Percentiles rank a stretch among this genome's conserved stretches.
Evolutionary conservation across 306 rosid genomes (phyloP).

Genomic region (Cicer judaicum): DNA sequence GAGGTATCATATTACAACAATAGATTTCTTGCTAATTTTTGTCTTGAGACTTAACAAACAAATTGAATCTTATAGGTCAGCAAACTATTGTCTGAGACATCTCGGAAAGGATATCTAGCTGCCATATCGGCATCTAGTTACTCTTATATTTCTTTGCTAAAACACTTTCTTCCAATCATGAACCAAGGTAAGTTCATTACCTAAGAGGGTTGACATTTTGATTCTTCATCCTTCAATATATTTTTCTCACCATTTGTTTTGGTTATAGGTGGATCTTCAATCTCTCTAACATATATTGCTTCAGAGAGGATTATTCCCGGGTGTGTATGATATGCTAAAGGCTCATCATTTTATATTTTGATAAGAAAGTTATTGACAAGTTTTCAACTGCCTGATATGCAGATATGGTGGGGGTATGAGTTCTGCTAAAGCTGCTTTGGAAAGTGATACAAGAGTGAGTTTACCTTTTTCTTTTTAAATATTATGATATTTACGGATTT

Average conservation of each 20-base stretch:
- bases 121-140: constrained; percentile 97
- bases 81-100: constrained; percentile 91
- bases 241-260: constrained; percentile 29
- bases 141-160: constrained; percentile 85
- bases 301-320: constrained; percentile 97
- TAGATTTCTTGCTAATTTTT: background rate
- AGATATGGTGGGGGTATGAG: constrained; percentile 99
- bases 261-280: constrained; percentile 80
- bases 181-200: constrained; percentile 67
- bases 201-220: background rate
- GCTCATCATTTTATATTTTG: constrained; percentile 1
- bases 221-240: constrained; percentile 4
- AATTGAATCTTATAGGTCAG: constrained; percentile 61
- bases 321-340: constrained; percentile 49
- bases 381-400: constrained; percentile 32
- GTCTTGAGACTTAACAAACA: constrained; percentile 25
- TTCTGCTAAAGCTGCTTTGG: constrained; percentile 98
- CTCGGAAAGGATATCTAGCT: constrained; percentile 95
- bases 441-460: constrained; percentile 91
- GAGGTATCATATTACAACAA: constrained; percentile 61
- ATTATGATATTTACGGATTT: background rate
- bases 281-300: constrained; percentile 95
- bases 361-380: constrained; percentile 1
- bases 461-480: constrained; percentile 5
- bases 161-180: constrained; percentile 87